Percentiles rank a stretch among this genome's conserved stretches.
Evolutionary conservation across 176 grass and related monocot species (phyloP).

Genomic region (Carex pumila): DNA sequence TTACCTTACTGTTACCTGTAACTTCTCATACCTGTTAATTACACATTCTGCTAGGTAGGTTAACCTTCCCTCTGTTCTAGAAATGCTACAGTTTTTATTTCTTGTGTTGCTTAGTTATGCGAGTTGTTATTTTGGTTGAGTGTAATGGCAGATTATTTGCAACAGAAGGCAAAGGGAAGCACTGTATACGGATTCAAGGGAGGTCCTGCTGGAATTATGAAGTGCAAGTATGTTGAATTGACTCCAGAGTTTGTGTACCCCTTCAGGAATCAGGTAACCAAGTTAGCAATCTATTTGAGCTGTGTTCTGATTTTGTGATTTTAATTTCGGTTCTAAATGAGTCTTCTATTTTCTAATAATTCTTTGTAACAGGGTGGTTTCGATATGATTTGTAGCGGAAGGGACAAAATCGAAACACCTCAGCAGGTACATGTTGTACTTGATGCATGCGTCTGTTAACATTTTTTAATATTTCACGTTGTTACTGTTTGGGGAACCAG

Average conservation of each 20-base stretch:
- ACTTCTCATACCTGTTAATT: too few relatives aligned
- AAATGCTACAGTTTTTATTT: not conserved
- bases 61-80: too few relatives aligned
- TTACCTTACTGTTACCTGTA: too few relatives aligned
- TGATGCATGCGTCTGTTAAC: not conserved
- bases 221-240: constrained; percentile 78
- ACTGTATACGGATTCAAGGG: constrained; percentile 84
- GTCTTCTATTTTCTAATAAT: not conserved
- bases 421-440: constrained; percentile 51
- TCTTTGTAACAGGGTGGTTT: constrained; percentile 68
- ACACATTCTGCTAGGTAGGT: too few relatives aligned
- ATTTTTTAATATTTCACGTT: not conserved
- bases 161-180: constrained; percentile 68
- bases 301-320: not conserved
- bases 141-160: constrained; percentile 53
- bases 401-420: constrained; percentile 99
- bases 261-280: constrained; percentile 89
- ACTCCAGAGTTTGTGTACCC: constrained; percentile 82
- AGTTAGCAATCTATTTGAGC: not conserved
- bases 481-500: not conserved
- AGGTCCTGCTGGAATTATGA: constrained; percentile 94
- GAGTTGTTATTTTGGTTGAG: not conserved
- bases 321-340: not conserved
- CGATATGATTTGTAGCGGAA: constrained; percentile 99
- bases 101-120: not conserved